Conservation (phyloP, 768 basidiomycete genomes). For the Boletus reticuloceps region DNA sequence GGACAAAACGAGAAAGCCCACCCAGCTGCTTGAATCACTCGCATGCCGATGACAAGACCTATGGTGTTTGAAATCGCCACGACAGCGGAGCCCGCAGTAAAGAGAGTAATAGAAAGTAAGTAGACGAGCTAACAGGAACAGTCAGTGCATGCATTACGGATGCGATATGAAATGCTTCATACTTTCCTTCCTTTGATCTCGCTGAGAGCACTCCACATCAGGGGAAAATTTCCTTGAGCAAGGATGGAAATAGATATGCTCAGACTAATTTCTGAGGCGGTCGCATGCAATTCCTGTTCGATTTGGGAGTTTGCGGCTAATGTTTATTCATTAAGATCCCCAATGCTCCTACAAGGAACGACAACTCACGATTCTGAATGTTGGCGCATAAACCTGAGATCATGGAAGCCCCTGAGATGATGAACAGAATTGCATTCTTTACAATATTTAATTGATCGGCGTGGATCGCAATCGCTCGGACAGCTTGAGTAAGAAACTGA, state of each 20-base stretch:
- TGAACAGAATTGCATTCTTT: conserved; percentile 21
- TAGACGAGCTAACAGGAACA: conserved; percentile 47
- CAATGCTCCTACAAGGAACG: neutral
- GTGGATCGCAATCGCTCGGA: neutral
- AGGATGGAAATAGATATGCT: conserved; percentile 71
- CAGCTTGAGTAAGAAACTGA: conserved; percentile 14
- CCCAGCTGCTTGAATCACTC: conserved; percentile 65
- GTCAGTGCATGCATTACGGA: neutral
- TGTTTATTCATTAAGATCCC: neutral
- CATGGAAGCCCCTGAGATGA: conserved; percentile 29
- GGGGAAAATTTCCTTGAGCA: conserved; percentile 54
- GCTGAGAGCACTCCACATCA: conserved; percentile 32
- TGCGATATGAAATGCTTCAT: conserved; percentile 4
- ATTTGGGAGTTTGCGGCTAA: conserved; percentile 69
- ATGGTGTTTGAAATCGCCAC: conserved; percentile 59
- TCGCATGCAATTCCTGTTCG: conserved; percentile 59
- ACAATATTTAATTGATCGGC: neutral
- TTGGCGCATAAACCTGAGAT: conserved; percentile 27
- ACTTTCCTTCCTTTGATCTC: conserved; percentile 75
- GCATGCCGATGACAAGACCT: conserved; percentile 61
- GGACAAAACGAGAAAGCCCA: conserved; percentile 23
- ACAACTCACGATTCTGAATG: conserved; percentile 30
- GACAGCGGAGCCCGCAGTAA: conserved; percentile 53
- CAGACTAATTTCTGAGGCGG: conserved; percentile 59
- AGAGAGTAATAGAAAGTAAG: conserved; percentile 49